Evolutionary conservation across 345 rosid genomes (phyloP).

Genomic region (Salix dunnii): DNA sequence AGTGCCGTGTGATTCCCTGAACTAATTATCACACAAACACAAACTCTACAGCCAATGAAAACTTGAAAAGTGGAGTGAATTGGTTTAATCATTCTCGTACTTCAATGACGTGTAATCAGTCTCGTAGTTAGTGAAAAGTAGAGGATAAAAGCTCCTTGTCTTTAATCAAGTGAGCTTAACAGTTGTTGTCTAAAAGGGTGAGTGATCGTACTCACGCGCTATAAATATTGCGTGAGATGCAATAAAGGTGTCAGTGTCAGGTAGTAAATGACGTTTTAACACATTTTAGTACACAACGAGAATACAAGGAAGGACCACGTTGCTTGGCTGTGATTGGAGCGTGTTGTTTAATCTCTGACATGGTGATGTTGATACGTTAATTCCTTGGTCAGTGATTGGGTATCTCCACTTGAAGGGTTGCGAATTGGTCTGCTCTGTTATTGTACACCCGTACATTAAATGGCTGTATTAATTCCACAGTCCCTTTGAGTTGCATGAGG

Average conservation of each 20-base stretch:
- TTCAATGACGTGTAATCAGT: neutral
- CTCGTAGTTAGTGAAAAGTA: neutral
- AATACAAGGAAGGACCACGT: neutral
- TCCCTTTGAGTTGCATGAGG: no score
- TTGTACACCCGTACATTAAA: conserved; percentile 2
- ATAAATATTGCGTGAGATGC: neutral
- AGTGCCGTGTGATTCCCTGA: conserved; percentile 8
- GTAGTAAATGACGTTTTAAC: conserved; percentile 9
- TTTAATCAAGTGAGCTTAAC: conserved; percentile 23
- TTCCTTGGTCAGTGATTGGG: conserved; percentile 34
- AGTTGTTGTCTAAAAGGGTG: conserved; percentile 25
- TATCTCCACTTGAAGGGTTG: conserved; percentile 21
- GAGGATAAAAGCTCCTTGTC: conserved; percentile 6
- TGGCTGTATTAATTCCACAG: neutral
- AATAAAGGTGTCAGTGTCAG: conserved; percentile 13
- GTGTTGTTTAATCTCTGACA: conserved; percentile 8
- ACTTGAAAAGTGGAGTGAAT: neutral
- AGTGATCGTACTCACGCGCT: conserved; percentile 22
- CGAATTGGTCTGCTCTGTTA: conserved; percentile 8
- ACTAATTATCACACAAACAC: neutral
- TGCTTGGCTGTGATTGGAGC: conserved; percentile 16
- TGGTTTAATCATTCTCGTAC: no score
- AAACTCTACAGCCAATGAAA: neutral
- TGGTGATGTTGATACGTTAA: conserved; percentile 27
- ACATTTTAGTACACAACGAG: conserved; percentile 1